A percentile compares a stretch with the other conserved stretches of the same genome.
Evolutionary conservation across 495 filamentous ascomycete species (phyloP).

Genomic region (Emericellopsis terricola): DNA sequence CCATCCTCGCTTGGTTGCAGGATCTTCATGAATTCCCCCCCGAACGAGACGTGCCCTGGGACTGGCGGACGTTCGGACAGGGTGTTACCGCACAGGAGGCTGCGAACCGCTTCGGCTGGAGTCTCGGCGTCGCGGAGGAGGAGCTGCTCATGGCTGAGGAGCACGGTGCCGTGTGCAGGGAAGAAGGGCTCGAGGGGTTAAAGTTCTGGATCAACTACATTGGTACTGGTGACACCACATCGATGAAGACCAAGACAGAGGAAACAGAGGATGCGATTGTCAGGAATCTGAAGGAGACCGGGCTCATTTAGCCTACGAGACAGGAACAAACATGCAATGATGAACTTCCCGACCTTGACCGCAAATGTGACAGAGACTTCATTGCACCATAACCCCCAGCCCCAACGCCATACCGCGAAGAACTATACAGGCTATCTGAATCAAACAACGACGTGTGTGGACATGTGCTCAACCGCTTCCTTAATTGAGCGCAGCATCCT

Average conservation of each 20-base stretch:
- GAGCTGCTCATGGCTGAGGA: conserved; percentile 96
- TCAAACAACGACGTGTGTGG: conserved; percentile 35
- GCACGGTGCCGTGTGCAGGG: conserved; percentile 62
- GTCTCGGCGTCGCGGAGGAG: conserved; percentile 89
- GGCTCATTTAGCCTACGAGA: neutral
- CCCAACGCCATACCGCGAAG: no score
- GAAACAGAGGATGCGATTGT: neutral
- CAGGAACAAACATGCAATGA: neutral
- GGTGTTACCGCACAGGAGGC: conserved; percentile 81
- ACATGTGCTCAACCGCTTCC: conserved; percentile 41
- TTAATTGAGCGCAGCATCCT: conserved; percentile 36
- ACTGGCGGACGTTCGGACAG: conserved; percentile 57
- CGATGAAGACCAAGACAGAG: neutral
- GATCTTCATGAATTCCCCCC: conserved; percentile 50
- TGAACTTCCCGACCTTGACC: no score
- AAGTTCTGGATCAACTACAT: conserved; percentile 66
- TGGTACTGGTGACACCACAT: conserved; percentile 18
- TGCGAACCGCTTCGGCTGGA: conserved; percentile 90
- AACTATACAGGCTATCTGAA: no score
- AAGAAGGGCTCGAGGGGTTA: conserved; percentile 67
- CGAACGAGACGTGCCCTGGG: conserved; percentile 47
- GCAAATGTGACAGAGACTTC: no score
- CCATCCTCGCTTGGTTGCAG: conserved; percentile 57
- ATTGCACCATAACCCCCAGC: no score
- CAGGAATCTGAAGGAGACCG: conserved; percentile 1